Conservation (phyloP, 208 protist species). For the Naegleria lovaniensis region DNA sequence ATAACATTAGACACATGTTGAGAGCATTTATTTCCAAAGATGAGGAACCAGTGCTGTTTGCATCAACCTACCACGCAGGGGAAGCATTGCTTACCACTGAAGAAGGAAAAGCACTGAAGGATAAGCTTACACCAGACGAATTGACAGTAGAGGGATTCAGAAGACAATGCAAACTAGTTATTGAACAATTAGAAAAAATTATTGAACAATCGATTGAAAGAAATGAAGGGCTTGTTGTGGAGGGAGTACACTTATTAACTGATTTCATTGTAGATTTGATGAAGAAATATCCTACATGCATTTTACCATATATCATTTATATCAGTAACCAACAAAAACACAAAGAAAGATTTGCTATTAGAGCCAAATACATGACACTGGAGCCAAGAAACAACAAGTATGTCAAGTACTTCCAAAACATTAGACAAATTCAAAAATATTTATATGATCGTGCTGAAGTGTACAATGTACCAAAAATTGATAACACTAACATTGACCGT, state of each 20-base stretch:
- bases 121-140: slow-evolving; percentile 29
- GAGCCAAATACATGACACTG: slow-evolving; percentile 76
- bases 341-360: slow-evolving; percentile 71
- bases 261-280: slow-evolving; percentile 51
- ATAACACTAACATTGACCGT: slow-evolving; percentile 79
- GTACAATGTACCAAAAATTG: slow-evolving; percentile 57
- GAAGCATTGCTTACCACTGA: slow-evolving; percentile 36
- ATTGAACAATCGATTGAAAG: slow-evolving; percentile 45
- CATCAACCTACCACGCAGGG: slow-evolving; percentile 52
- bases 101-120: neutral
- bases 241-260: slow-evolving; percentile 55
- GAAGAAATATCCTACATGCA: slow-evolving; percentile 41
- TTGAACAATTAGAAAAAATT: slow-evolving; percentile 49
- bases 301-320: slow-evolving; percentile 58
- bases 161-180: slow-evolving; percentile 49
- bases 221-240: slow-evolving; percentile 50
- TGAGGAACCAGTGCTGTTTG: slow-evolving; percentile 45
- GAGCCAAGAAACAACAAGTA: slow-evolving; percentile 72
- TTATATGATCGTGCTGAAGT: slow-evolving; percentile 50
- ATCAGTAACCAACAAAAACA: slow-evolving; percentile 74
- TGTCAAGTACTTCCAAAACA: slow-evolving; percentile 68
- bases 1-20: slow-evolving; percentile 75
- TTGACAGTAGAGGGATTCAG: slow-evolving; percentile 53
- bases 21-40: slow-evolving; percentile 48
- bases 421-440: slow-evolving; percentile 70